A percentile compares a stretch with the other conserved stretches of the same genome.
phyloP scores from a whole-genome alignment of 2,329 filamentous ascomycete genomes.

The Hypocreales sp. region DNA sequence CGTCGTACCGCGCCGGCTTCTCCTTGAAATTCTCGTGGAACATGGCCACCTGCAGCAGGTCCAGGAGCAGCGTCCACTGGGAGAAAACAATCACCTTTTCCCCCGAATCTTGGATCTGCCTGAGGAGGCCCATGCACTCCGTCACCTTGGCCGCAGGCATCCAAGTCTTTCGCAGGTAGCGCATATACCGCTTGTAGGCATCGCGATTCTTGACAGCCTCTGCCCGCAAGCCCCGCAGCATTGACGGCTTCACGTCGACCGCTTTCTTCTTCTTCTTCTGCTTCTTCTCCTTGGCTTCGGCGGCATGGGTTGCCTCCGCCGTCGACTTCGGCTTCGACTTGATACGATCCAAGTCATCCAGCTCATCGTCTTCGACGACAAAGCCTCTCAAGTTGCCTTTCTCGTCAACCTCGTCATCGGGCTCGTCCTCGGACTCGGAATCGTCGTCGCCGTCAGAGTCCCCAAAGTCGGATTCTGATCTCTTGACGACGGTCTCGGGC shows the following conservation, averaged over 20 bases:
- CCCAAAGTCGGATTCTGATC: conserved; percentile 17
- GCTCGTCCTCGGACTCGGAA: conserved; percentile 2
- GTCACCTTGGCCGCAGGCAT: conserved; percentile 71
- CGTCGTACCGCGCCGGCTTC: conserved; percentile 60
- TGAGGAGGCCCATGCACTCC: conserved; percentile 58
- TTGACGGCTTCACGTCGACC: conserved; percentile 30
- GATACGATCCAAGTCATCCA: conserved; percentile 20
- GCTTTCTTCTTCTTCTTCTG: conserved; percentile 23
- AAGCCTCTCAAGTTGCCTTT: conserved; percentile 19
- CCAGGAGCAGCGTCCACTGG: conserved; percentile 63
- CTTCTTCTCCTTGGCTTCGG: conserved; percentile 12
- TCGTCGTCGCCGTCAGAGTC: conserved; percentile 11
- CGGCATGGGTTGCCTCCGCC: conserved; percentile 16
- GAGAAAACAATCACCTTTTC: conserved; percentile 65
- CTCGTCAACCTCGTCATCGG: conserved; percentile 11
- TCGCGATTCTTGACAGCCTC: conserved; percentile 47
- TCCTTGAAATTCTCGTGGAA: conserved; percentile 45
- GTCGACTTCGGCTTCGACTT: conserved; percentile 33
- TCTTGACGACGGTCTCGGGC: conserved; percentile 28
- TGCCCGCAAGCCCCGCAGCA: conserved; percentile 50
- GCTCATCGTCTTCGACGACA: conserved; percentile 14
- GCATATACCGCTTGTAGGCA: conserved; percentile 54
- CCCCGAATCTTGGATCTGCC: conserved; percentile 42
- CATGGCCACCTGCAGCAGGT: conserved; percentile 57
- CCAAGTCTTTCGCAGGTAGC: conserved; percentile 53